Percentiles rank a stretch among this genome's conserved stretches.
phyloP scores from a whole-genome alignment of 768 basidiomycete genomes.

The Sporobolomyces phaffii region DNA sequence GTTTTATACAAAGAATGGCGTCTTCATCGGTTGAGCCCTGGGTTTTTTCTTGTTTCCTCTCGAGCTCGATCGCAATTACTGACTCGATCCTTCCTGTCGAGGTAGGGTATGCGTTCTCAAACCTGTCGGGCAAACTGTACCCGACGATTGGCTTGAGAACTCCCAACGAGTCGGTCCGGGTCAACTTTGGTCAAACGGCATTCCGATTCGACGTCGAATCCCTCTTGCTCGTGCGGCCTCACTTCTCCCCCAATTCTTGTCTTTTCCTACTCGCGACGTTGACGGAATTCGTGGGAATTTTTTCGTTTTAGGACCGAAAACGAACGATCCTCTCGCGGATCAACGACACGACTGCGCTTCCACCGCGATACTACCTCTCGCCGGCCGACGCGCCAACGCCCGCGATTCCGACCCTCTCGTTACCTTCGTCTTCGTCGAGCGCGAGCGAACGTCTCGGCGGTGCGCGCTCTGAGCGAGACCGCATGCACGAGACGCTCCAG shows the following conservation, averaged over 20 bases:
- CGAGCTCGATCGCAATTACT: too few relatives aligned
- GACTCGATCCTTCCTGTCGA: not conserved
- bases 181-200: conserved; percentile 79
- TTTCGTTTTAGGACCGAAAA: conserved; percentile 42
- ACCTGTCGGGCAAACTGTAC: conserved; percentile 60
- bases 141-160: conserved; percentile 87
- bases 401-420: conserved; percentile 5
- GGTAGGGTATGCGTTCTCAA: conserved; percentile 37
- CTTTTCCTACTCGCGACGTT: too few relatives aligned
- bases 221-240: conserved; percentile 53
- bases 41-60: too few relatives aligned
- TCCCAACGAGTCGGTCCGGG: conserved; percentile 65
- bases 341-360: not conserved
- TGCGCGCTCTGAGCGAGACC: conserved; percentile 43
- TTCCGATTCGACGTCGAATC: conserved; percentile 89
- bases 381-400: not conserved
- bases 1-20: conserved; percentile 87
- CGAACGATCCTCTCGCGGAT: conserved; percentile 18
- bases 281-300: too few relatives aligned
- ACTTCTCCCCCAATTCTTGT: not conserved
- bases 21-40: conserved; percentile 47
- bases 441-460: too few relatives aligned
- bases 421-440: not conserved
- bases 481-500: conserved; percentile 59
- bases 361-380: conserved; percentile 10